Conservation (phyloP, 345 rosid genomes). For the Bruguiera sexangula region DNA sequence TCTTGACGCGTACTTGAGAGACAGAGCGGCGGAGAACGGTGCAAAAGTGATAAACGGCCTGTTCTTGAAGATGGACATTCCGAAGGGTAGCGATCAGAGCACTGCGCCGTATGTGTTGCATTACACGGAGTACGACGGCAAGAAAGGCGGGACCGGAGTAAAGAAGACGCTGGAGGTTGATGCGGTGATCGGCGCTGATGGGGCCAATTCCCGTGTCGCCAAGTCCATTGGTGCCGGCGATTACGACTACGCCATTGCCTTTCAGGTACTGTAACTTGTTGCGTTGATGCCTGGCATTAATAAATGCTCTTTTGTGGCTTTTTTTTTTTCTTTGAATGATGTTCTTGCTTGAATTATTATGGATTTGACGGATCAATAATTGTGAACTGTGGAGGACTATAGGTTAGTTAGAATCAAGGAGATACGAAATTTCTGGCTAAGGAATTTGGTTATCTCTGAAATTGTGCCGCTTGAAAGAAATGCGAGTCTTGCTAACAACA, state of each 20-base stretch:
- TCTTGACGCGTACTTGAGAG: constrained; percentile 67
- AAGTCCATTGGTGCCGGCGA: constrained; percentile 87
- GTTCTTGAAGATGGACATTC: constrained; percentile 84
- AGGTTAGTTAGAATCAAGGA: no score
- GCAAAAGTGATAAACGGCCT: constrained; percentile 76
- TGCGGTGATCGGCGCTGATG: constrained; percentile 93
- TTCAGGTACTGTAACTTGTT: constrained; percentile 56
- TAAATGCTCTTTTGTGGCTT: no score
- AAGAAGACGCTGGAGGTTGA: constrained; percentile 86
- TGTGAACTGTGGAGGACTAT: no score
- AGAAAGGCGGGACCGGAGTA: constrained; percentile 53
- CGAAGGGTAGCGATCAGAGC: constrained; percentile 34
- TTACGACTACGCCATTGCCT: constrained; percentile 91
- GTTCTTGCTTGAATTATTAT: no score
- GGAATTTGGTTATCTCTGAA: no score
- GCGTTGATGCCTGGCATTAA: no score
- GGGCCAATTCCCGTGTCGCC: constrained; percentile 92
- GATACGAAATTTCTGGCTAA: no score
- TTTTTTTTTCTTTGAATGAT: neutral
- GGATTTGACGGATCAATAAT: no score
- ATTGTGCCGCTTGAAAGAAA: no score
- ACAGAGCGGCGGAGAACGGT: constrained; percentile 68
- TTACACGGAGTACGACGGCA: constrained; percentile 79
- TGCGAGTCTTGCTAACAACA: no score
- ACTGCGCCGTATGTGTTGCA: constrained; percentile 60